Evolutionary conservation across 495 filamentous ascomycete genomes (phyloP).

Genomic region (Aspergillus affinis): DNA sequence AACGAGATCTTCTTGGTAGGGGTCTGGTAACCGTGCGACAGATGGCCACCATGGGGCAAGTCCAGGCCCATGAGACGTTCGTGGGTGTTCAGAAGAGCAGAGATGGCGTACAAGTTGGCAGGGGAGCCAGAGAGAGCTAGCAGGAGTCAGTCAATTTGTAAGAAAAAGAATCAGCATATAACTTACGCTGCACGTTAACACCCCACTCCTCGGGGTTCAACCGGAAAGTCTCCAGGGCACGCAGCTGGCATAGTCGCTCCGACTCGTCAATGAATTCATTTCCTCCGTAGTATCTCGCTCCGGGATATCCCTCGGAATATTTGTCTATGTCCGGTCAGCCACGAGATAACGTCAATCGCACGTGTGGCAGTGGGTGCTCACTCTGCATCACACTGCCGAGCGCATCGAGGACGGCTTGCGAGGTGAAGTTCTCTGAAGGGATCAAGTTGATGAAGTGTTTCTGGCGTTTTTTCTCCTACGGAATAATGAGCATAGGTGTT

Average conservation of each 20-base stretch:
- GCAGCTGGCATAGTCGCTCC: conserved; percentile 83
- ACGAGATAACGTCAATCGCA: not conserved
- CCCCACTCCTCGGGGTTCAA: conserved; percentile 88
- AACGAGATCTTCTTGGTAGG: conserved; percentile 98
- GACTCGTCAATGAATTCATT: conserved; percentile 94
- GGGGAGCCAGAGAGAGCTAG: conserved; percentile 87
- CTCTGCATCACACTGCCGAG: conserved; percentile 98
- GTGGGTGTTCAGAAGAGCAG: conserved; percentile 85
- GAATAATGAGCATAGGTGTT: not conserved
- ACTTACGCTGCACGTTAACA: conserved; percentile 92
- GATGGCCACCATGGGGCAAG: conserved; percentile 92
- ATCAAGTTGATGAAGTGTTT: conserved; percentile 99
- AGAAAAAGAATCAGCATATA: not conserved
- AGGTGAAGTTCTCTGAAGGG: conserved; percentile 98
- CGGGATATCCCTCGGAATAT: conserved; percentile 98
- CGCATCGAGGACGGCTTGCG: conserved; percentile 93
- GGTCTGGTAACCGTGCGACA: conserved; percentile 97
- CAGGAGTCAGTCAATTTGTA: not conserved
- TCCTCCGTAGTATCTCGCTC: conserved; percentile 94
- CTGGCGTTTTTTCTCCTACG: conserved; percentile 88
- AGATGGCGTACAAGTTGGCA: conserved; percentile 95
- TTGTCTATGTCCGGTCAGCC: conserved; percentile 63
- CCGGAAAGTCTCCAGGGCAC: conserved; percentile 84
- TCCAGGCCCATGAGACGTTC: conserved; percentile 97
- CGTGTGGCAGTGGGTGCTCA: conserved; percentile 36